Percentiles rank a stretch among this genome's conserved stretches.
These are phyloP conservation scores for Amanita polypyramis DNA, from an alignment of 768 basidiomycete genomes.

Conservation along the genomic window DNA sequence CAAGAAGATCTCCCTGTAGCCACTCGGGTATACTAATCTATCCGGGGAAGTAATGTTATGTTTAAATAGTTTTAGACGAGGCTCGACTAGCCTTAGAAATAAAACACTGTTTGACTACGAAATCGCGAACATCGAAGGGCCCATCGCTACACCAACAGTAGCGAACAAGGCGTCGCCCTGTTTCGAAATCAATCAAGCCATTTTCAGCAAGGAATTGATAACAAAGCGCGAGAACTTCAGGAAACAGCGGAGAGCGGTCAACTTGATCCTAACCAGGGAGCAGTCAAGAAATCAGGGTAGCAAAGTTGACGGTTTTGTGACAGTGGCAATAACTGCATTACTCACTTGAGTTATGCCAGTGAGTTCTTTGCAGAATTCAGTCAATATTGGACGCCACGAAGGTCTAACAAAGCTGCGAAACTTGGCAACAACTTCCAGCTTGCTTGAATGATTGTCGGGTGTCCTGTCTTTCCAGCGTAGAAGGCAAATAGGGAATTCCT, in stretches of 20 bases:
- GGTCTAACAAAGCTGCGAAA: slow-evolving; percentile 87
- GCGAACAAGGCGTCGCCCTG: slow-evolving; percentile 43
- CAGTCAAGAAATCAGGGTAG: not conserved
- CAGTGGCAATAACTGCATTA: slow-evolving; percentile 1
- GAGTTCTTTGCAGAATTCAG: slow-evolving; percentile 74
- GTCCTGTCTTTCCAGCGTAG: slow-evolving; percentile 70
- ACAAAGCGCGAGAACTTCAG: slow-evolving; percentile 54
- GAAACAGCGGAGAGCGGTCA: slow-evolving; percentile 66
- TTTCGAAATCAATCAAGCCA: slow-evolving; percentile 52
- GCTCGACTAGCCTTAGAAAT: slow-evolving; percentile 55
- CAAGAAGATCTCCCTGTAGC: slow-evolving; percentile 64
- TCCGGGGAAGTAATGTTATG: slow-evolving; percentile 1
- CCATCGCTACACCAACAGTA: slow-evolving; percentile 84
- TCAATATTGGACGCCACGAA: slow-evolving; percentile 74
- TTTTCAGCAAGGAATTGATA: slow-evolving; percentile 60
- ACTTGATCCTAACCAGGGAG: slow-evolving; percentile 54
- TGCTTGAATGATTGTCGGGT: slow-evolving; percentile 36
- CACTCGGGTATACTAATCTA: slow-evolving; percentile 64
- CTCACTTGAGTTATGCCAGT: slow-evolving; percentile 91
- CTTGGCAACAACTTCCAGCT: slow-evolving; percentile 63
- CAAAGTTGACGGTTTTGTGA: not conserved
- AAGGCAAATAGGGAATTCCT: slow-evolving; percentile 94
- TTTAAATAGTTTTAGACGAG: slow-evolving; percentile 3
- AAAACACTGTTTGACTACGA: slow-evolving; percentile 84
- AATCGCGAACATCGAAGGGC: slow-evolving; percentile 75